These are phyloP conservation scores for Pyronema domesticum DNA, from an alignment of 495 filamentous ascomycete species.

Conservation along the genomic window DNA sequence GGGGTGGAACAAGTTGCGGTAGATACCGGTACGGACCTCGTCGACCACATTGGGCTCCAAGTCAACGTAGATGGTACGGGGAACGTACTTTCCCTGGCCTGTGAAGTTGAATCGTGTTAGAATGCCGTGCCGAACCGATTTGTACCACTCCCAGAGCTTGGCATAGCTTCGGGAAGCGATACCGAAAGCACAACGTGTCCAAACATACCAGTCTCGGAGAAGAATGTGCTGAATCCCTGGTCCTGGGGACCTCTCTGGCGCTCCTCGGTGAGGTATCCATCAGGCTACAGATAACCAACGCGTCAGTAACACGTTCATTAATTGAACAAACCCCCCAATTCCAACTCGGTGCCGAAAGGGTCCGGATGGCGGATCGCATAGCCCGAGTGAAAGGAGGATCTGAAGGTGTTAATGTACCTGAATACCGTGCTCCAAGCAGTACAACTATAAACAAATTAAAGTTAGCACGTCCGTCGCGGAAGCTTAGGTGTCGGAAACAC, in stretches of 20 bases:
- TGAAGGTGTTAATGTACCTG: constrained; percentile 44
- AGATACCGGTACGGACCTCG: constrained; percentile 94
- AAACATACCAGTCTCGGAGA: constrained; percentile 93
- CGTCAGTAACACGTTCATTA: constrained; percentile 27
- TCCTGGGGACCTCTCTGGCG: constrained; percentile 82
- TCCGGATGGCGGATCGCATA: background rate
- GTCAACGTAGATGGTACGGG: constrained; percentile 98
- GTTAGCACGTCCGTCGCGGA: constrained; percentile 8
- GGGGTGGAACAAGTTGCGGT: constrained; percentile 91
- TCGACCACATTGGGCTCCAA: constrained; percentile 99
- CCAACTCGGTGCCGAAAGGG: too few species aligned
- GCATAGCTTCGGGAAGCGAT: background rate
- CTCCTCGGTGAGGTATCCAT: constrained; percentile 97
- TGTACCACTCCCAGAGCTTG: background rate
- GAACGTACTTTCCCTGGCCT: constrained; percentile 98
- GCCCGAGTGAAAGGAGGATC: background rate
- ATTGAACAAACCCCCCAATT: background rate
- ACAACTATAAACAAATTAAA: constrained; percentile 45
- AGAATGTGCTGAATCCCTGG: constrained; percentile 98
- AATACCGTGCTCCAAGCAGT: constrained; percentile 99
- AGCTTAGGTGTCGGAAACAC: background rate
- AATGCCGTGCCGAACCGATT: background rate
- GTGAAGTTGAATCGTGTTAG: background rate
- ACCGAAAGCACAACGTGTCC: background rate
- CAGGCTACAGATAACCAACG: constrained; percentile 44